phyloP scores from a whole-genome alignment of 305 asterid genomes.

The Fraxinus greggii region DNA sequence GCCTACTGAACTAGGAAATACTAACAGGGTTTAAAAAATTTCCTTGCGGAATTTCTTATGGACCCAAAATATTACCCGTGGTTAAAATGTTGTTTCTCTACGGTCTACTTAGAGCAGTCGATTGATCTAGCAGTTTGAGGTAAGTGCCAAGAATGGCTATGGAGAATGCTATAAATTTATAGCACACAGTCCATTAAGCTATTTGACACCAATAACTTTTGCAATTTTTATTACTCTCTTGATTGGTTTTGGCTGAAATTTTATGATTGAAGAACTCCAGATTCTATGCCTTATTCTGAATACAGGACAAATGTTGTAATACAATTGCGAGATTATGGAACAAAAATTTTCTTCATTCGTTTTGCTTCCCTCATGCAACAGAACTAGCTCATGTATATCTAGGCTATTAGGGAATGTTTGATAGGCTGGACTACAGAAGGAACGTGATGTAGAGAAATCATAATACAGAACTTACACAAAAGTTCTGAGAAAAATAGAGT shows the following conservation, averaged over 20 bases:
- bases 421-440: not conserved
- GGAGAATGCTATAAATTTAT: not conserved
- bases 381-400: not conserved
- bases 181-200: not conserved
- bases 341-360: not conserved
- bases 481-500: not conserved
- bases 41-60: not conserved
- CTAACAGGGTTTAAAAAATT: not conserved
- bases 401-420: not conserved
- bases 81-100: not conserved
- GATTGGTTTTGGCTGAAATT: not conserved
- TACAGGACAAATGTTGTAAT: not conserved
- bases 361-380: not conserved
- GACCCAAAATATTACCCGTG: not conserved
- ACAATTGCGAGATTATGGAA: not conserved
- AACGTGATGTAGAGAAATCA: not conserved
- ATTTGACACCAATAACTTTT: not conserved
- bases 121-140: not conserved
- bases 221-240: not conserved
- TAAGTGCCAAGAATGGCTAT: not conserved
- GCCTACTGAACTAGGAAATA: constrained; percentile 3
- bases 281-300: not conserved
- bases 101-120: not conserved
- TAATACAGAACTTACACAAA: not conserved
- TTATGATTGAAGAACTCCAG: not conserved